These are phyloP conservation scores for Magnaporthales sp. DNA, from an alignment of 2,329 filamentous ascomycete species.

Conservation along the genomic window DNA sequence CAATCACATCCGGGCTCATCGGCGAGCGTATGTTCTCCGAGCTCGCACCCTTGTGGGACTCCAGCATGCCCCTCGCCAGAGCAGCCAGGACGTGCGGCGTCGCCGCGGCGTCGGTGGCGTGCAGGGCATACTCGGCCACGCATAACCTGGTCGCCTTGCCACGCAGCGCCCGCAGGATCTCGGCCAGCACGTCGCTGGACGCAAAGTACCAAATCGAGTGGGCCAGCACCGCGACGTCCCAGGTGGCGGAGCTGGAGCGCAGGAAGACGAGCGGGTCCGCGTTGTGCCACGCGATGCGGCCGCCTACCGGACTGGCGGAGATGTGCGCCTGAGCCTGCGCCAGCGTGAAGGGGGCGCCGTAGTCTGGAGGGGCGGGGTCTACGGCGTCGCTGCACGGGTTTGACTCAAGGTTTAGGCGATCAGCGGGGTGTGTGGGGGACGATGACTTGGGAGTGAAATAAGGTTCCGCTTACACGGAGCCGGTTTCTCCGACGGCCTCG, in stretches of 20 bases:
- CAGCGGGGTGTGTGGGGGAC: background rate
- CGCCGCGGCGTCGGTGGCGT: constrained; percentile 26
- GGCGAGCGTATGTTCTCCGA: constrained; percentile 37
- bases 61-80: constrained; percentile 32
- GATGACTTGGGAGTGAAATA: no score
- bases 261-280: constrained; percentile 27
- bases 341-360: constrained; percentile 40
- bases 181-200: constrained; percentile 26
- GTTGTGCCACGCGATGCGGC: constrained; percentile 33
- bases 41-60: constrained; percentile 26
- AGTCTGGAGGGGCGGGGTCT: constrained; percentile 41
- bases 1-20: constrained; percentile 31
- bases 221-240: constrained; percentile 36
- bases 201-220: constrained; percentile 48
- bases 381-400: constrained; percentile 24
- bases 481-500: constrained; percentile 31
- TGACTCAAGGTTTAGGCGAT: background rate
- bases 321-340: constrained; percentile 38
- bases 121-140: constrained; percentile 37
- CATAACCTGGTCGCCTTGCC: constrained; percentile 25
- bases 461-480: constrained; percentile 26
- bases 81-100: constrained; percentile 43
- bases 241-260: constrained; percentile 16
- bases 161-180: constrained; percentile 22
- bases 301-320: constrained; percentile 27